Evolutionary conservation across 2,329 filamentous ascomycete genomes (phyloP), one percentile per base, ranked within the genome.

Genomic region (Pestalotiopsis sp.): DNA sequence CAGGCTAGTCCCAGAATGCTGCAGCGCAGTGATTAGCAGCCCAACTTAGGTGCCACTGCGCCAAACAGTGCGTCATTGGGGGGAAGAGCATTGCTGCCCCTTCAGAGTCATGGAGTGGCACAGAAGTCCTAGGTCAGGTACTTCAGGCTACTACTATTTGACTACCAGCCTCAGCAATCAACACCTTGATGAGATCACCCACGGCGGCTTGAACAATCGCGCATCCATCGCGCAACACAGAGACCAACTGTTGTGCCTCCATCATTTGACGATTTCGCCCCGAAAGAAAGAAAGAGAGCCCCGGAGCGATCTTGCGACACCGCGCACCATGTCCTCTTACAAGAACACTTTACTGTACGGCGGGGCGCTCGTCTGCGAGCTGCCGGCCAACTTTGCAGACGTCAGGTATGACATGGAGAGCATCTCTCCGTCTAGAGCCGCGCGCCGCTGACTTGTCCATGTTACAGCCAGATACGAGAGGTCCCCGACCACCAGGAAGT

Each of bases 401-500:
- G 90, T 93, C 68, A 93, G 91, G 92, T 93, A 81, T 48, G 64
- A 40, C 24, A 35, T 35, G 30, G 38, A 58, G 9, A 58, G 64
- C 64, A 26, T 35, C 67, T 60, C 66, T 64, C 39, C 35, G 44
- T 44, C 11, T 11, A 40, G 52, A 9, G 48, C 48, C 48, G 48
- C 48, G 48, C 48, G 48, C 30, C 30, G 57, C 64, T 48, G 56
- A 55, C 35, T 35, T 35, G 39, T 14, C 26, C 38, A 22, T 38
- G 3, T 38, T n/a, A 65, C 70, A 93, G 91, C 81, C 86, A 87
- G 66, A 86, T 94, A 73, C 89, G 92, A 71, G 87, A 94, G 80
- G 89, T 94, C 4, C 92, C 92, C 64, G 91, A 95, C 78, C 92
- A 97, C 79, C 94, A 98, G 82, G 95, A 98, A 84, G 92, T 98